phyloP scores from a whole-genome alignment of 2,329 filamentous ascomycete species.

The Colletotrichum acutatum region DNA sequence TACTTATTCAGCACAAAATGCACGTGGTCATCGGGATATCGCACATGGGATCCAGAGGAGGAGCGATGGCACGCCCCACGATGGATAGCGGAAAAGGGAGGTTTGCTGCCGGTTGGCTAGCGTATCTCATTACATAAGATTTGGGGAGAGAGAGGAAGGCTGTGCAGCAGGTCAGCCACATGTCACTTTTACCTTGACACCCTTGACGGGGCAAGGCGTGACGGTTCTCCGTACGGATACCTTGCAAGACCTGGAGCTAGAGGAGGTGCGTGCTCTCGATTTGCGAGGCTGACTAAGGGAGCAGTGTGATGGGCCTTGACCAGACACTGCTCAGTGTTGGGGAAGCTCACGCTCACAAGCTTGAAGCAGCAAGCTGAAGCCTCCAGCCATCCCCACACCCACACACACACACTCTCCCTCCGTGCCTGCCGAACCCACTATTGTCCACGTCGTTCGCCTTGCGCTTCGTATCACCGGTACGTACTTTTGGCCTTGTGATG shows the following conservation, averaged over 20 bases:
- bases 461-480: slow-evolving; percentile 1
- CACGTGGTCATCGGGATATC: slow-evolving; percentile 36
- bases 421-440: neutral
- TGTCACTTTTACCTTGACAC: no score
- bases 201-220: no score
- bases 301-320: neutral
- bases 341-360: neutral
- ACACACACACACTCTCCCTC: neutral
- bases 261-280: neutral
- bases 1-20: slow-evolving; percentile 9
- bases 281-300: neutral
- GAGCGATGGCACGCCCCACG: slow-evolving; percentile 22
- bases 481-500: neutral
- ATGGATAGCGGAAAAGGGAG: neutral
- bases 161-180: no score
- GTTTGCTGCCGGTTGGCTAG: neutral
- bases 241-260: no score
- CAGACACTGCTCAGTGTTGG: neutral
- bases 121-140: neutral
- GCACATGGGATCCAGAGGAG: slow-evolving; percentile 34
- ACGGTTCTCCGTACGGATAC: no score
- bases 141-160: no score
- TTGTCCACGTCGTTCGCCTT: slow-evolving; percentile 14
- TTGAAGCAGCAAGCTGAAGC: neutral
- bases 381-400: no score